phyloP scores from a whole-genome alignment of 352 stramenopile species.

The Proteromonas lacertae region DNA sequence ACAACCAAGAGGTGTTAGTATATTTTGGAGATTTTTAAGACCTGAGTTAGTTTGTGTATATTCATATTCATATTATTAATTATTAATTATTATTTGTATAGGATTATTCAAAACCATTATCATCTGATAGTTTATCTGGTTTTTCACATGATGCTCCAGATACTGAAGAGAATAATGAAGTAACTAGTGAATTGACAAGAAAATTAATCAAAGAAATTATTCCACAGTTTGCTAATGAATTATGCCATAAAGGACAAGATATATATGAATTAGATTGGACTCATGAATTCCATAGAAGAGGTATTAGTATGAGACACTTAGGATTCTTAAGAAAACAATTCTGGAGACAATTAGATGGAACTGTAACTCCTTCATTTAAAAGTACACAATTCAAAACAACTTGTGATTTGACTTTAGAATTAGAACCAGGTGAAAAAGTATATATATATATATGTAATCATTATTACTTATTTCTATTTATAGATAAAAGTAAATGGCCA shows the following conservation, averaged over 20 bases:
- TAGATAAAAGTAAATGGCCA: conserved; percentile 1
- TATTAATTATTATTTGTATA: no score
- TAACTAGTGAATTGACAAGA: conserved; percentile 21
- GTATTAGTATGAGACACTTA: conserved; percentile 40
- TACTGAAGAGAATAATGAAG: conserved; percentile 21
- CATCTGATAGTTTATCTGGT: conserved; percentile 25
- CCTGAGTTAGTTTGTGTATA: conserved; percentile 29
- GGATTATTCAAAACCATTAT: conserved; percentile 22
- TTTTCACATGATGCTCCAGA: conserved; percentile 35
- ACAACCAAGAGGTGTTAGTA: conserved; percentile 35
- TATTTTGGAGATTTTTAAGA: conserved; percentile 52
- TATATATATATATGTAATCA: no score
- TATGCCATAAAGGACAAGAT: conserved; percentile 17
- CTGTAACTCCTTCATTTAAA: conserved; percentile 25
- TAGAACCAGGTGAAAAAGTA: conserved; percentile 23
- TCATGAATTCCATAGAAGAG: conserved; percentile 32
- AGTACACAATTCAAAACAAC: conserved; percentile 25
- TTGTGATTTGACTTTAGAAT: conserved; percentile 27
- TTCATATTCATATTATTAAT: no score
- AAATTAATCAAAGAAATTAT: conserved; percentile 24
- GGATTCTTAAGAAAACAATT: conserved; percentile 26
- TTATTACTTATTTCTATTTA: no score
- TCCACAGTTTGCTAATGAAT: conserved; percentile 22
- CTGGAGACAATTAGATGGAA: conserved; percentile 22
- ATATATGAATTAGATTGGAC: conserved; percentile 9